Evolutionary conservation across 352 stramenopile genomes (phyloP).

Genomic region (Phytophthora foliorum): DNA sequence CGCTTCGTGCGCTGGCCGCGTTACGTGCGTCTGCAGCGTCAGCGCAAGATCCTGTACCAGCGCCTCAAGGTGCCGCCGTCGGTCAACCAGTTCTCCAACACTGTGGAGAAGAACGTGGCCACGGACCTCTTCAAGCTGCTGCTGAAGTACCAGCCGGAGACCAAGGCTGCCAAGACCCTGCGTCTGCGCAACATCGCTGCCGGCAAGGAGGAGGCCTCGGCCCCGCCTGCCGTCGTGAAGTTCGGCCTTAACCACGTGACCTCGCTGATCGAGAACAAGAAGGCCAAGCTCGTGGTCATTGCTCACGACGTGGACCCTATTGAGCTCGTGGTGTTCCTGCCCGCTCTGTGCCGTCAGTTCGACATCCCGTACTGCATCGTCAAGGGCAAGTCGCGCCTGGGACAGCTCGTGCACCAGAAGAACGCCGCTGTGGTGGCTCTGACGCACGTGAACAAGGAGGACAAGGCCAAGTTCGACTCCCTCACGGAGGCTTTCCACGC

Average conservation of each 20-base stretch:
- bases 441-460: slow-evolving; percentile 98
- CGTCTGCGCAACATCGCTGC: slow-evolving; percentile 97
- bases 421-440: slow-evolving; percentile 96
- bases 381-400: slow-evolving; percentile 99
- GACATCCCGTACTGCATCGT: slow-evolving; percentile 99
- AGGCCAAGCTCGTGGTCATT: slow-evolving; percentile 99
- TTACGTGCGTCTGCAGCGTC: slow-evolving; percentile 99
- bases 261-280: slow-evolving; percentile 99
- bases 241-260: slow-evolving; percentile 99
- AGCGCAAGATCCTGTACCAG: slow-evolving; percentile 99
- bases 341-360: slow-evolving; percentile 99
- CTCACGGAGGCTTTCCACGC: slow-evolving; percentile 94
- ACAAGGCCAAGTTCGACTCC: slow-evolving; percentile 97
- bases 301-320: slow-evolving; percentile 99
- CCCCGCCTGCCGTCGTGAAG: slow-evolving; percentile 95
- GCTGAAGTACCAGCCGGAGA: slow-evolving; percentile 99
- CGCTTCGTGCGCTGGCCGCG: slow-evolving; percentile 99
- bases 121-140: slow-evolving; percentile 99
- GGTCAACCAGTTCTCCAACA: slow-evolving; percentile 99
- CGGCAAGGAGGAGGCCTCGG: slow-evolving; percentile 92
- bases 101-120: slow-evolving; percentile 98
- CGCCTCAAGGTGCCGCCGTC: slow-evolving; percentile 99
- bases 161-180: slow-evolving; percentile 97
- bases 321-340: slow-evolving; percentile 98
- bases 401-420: slow-evolving; percentile 99